phyloP scores from a whole-genome alignment of 2,329 filamentous ascomycete species.

The Alternaria panax region DNA sequence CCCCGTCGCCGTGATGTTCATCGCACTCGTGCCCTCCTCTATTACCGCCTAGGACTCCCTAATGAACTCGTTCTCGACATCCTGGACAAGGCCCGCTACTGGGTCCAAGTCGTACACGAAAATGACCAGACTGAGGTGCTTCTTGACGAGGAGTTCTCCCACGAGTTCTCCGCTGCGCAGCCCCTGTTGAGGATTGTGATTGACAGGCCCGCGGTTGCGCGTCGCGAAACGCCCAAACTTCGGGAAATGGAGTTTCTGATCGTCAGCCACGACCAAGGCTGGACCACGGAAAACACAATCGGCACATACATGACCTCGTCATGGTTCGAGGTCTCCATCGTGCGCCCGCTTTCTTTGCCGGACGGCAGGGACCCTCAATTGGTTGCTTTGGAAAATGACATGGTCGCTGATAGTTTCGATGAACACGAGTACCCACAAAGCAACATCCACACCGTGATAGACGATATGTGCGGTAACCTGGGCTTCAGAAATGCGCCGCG shows the following conservation, averaged over 20 bases:
- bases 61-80: constrained; percentile 25
- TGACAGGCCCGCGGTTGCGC: not conserved
- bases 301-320: constrained; percentile 29
- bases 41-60: constrained; percentile 17
- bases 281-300: constrained; percentile 21
- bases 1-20: not conserved
- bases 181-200: constrained; percentile 13
- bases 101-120: constrained; percentile 3
- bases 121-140: constrained; percentile 2
- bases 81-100: constrained; percentile 28
- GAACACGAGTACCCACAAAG: not conserved
- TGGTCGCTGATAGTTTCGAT: not conserved
- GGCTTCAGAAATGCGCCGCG: constrained; percentile 11
- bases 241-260: constrained; percentile 26
- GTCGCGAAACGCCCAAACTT: constrained; percentile 9
- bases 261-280: constrained; percentile 33
- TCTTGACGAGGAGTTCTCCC: constrained; percentile 11
- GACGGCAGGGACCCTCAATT: too few relatives aligned
- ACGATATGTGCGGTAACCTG: not conserved
- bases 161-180: constrained; percentile 12
- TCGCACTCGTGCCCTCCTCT: constrained; percentile 12
- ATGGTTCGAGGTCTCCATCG: constrained; percentile 30
- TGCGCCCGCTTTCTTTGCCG: not conserved
- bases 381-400: not conserved
- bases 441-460: not conserved